Conservation (phyloP, 2,329 filamentous ascomycete species). For the Aspergillus sp. region DNA sequence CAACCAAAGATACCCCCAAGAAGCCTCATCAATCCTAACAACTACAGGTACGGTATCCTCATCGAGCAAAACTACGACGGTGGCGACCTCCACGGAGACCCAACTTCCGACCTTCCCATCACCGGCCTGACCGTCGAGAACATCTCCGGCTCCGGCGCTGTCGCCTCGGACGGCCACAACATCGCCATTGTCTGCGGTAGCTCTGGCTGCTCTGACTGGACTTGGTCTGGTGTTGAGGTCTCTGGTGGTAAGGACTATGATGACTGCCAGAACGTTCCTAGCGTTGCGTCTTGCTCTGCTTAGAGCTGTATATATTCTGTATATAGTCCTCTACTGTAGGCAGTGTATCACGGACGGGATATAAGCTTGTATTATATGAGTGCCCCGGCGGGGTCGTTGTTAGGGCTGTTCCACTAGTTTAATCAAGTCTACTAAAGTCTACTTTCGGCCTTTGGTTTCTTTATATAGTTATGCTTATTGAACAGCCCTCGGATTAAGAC, state of each 20-base stretch:
- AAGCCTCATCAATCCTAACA: background rate
- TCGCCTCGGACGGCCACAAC: constrained; percentile 24
- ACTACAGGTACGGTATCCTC: constrained; percentile 49
- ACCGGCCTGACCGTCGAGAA: constrained; percentile 37
- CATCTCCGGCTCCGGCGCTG: constrained; percentile 37
- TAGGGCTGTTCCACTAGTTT: no score
- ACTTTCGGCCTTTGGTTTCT: no score
- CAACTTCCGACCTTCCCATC: constrained; percentile 43
- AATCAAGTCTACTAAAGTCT: no score
- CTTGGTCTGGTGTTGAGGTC: constrained; percentile 50
- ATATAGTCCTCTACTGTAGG: no score
- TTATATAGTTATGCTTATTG: no score
- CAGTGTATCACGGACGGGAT: no score
- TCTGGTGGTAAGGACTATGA: constrained; percentile 49
- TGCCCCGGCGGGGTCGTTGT: no score
- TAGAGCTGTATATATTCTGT: no score
- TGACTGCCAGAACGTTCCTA: constrained; percentile 45
- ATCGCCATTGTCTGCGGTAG: constrained; percentile 54
- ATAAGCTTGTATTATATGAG: no score
- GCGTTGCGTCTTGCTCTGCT: constrained; percentile 30
- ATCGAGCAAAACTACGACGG: constrained; percentile 61
- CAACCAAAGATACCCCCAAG: background rate
- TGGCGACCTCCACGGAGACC: constrained; percentile 42
- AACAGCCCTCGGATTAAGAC: no score
- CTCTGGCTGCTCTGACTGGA: constrained; percentile 55